Evolutionary conservation across 2,329 filamentous ascomycete genomes (phyloP).

Genomic region (Aspergillus sergii): DNA sequence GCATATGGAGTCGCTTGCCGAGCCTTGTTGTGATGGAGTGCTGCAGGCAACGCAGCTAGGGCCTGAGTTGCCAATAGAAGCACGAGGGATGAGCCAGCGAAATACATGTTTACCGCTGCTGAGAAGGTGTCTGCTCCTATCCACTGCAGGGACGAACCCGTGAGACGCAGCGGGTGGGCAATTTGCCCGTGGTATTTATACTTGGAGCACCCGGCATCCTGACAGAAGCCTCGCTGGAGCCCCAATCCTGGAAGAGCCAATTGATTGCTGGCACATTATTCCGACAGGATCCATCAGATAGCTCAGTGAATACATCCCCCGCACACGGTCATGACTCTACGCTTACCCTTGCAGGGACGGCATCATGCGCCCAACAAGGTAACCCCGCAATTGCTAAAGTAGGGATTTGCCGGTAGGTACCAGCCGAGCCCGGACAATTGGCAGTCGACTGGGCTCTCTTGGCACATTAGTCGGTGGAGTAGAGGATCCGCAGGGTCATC

Average conservation of each 20-base stretch:
- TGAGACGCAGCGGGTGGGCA: not conserved
- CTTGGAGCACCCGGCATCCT: not conserved
- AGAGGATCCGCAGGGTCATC: not conserved
- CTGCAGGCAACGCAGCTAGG: not conserved
- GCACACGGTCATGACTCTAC: not conserved
- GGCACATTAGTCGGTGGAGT: slow-evolving; percentile 2
- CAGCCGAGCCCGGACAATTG: not conserved
- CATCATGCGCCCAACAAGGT: not conserved
- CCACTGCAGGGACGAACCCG: not conserved
- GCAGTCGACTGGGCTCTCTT: not conserved
- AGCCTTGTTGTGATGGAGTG: slow-evolving; percentile 3
- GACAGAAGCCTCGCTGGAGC: not conserved
- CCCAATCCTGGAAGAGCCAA: not conserved
- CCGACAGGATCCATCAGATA: not conserved
- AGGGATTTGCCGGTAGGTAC: not conserved
- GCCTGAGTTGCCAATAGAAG: slow-evolving; percentile 12
- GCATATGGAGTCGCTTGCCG: slow-evolving; percentile 35
- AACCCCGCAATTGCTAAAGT: not conserved
- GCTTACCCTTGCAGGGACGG: not conserved
- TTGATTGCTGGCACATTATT: not conserved
- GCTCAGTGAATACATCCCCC: slow-evolving; percentile 1
- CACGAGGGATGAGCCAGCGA: not conserved
- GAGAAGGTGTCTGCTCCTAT: not conserved
- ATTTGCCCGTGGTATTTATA: not conserved
- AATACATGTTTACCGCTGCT: not conserved